A percentile compares a stretch with the other conserved stretches of the same genome.
phyloP scores from a whole-genome alignment of 306 rosid species.

The Prunus dulcis region DNA sequence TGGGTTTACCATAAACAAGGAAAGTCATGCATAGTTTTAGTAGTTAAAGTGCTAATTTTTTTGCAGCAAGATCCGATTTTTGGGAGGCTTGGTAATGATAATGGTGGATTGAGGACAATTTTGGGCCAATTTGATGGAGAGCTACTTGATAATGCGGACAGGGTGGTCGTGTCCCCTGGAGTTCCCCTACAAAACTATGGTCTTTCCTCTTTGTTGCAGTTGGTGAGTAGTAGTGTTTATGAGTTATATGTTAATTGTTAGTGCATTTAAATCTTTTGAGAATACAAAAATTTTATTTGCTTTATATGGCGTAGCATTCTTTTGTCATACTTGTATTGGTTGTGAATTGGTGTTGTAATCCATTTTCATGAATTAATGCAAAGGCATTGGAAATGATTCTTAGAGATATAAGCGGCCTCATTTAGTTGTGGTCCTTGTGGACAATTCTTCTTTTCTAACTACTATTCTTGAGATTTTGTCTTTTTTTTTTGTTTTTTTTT shows the following conservation, averaged over 20 bases:
- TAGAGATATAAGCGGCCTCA: not conserved
- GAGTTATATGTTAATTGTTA: not conserved
- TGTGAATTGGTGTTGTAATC: not conserved
- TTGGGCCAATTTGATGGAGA: conserved; percentile 21
- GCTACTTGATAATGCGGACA: conserved; percentile 18
- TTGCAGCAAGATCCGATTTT: conserved; percentile 27
- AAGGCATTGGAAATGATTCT: not conserved
- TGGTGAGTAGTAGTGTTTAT: conserved; percentile 11
- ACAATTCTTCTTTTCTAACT: not conserved
- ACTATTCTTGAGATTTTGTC: not conserved
- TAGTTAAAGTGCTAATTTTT: not conserved
- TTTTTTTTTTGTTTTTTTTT: no score
- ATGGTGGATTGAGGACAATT: conserved; percentile 27
- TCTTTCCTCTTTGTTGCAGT: conserved; percentile 17
- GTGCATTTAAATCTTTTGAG: not conserved
- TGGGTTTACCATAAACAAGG: not conserved
- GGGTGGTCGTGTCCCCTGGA: conserved; percentile 38
- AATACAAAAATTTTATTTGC: not conserved
- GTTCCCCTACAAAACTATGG: conserved; percentile 21
- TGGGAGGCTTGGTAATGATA: conserved; percentile 6
- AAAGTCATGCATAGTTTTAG: not conserved
- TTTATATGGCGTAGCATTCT: not conserved
- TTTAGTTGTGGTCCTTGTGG: not conserved
- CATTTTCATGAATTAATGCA: not conserved
- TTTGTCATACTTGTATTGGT: not conserved